Conservation (phyloP, 2,329 filamentous ascomycete genomes). For the Colletotrichum neosansevieriae region DNA sequence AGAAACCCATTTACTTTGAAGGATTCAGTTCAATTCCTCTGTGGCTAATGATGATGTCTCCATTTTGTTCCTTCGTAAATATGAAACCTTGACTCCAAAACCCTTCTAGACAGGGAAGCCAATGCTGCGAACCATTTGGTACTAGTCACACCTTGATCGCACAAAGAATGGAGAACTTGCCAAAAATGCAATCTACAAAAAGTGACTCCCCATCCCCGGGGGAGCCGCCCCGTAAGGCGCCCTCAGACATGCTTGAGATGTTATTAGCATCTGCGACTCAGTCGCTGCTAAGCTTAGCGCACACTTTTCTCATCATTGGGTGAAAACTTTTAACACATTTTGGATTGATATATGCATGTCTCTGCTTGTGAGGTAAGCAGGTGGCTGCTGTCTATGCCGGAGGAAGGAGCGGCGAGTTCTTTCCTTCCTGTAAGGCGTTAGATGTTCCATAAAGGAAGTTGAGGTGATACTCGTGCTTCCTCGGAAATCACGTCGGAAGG, state of each 20-base stretch:
- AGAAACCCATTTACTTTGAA: not conserved
- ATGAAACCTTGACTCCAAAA: not conserved
- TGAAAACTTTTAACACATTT: not conserved
- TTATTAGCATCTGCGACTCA: not conserved
- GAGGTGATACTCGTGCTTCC: not conserved
- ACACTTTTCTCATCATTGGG: not conserved
- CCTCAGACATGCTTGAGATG: not conserved
- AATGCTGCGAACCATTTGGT: not conserved
- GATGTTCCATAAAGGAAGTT: not conserved
- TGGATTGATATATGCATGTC: not conserved
- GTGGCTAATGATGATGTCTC: not conserved
- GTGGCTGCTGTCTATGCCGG: not conserved
- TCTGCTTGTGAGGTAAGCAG: not conserved
- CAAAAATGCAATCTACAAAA: not conserved
- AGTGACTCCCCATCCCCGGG: not conserved
- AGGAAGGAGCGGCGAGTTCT: not conserved
- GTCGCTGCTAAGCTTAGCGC: not conserved
- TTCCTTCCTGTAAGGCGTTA: too few relatives aligned
- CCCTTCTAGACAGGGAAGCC: accelerated
- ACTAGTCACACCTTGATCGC: not conserved
- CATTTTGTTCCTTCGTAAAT: not conserved
- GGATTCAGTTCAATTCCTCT: not conserved
- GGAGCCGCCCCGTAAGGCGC: not conserved
- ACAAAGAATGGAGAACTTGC: not conserved
- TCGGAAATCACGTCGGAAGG: not conserved